Percentiles rank a stretch among this genome's conserved stretches.
These are phyloP conservation scores for Staphylotrichum longicolle DNA, from an alignment of 495 filamentous ascomycete genomes.

Conservation along the genomic window DNA sequence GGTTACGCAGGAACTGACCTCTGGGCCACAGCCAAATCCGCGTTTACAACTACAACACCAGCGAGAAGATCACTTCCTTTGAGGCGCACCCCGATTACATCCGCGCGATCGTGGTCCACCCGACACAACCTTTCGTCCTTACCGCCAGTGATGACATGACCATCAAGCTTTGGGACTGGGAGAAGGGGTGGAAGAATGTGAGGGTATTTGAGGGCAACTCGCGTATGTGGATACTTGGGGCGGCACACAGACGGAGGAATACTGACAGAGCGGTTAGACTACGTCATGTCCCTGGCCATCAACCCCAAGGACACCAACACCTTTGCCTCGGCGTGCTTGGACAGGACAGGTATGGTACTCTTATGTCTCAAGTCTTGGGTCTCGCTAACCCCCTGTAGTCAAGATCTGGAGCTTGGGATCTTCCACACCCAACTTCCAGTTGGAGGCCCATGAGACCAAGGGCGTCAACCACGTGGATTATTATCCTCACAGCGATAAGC, in stretches of 20 bases:
- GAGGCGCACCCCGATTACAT: constrained; percentile 99
- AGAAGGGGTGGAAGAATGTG: constrained; percentile 95
- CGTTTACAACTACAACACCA: constrained; percentile 95
- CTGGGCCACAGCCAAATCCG: constrained; percentile 32
- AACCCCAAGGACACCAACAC: constrained; percentile 99
- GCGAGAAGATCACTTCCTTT: constrained; percentile 96
- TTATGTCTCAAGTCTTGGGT: no score
- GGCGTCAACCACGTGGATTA: constrained; percentile 98
- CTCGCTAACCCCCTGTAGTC: constrained; percentile 43
- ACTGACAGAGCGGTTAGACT: constrained; percentile 28
- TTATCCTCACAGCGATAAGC: constrained; percentile 94
- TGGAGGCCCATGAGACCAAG: constrained; percentile 97
- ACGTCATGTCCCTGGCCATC: constrained; percentile 97
- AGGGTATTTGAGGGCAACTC: constrained; percentile 98
- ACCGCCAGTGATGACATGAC: constrained; percentile 99
- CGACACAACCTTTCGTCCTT: constrained; percentile 90
- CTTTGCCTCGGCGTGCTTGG: constrained; percentile 94
- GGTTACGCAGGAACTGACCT: constrained; percentile 3
- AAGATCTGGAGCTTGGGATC: constrained; percentile 99
- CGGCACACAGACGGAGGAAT: background rate
- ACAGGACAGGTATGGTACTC: constrained; percentile 78
- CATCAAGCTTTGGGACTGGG: constrained; percentile 99
- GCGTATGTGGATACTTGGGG: constrained; percentile 40
- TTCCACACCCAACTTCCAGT: constrained; percentile 83
- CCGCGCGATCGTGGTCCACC: constrained; percentile 94